These are phyloP conservation scores for Ceratocystis cubensis DNA, from an alignment of 2,329 filamentous ascomycete genomes.

Conservation along the genomic window DNA sequence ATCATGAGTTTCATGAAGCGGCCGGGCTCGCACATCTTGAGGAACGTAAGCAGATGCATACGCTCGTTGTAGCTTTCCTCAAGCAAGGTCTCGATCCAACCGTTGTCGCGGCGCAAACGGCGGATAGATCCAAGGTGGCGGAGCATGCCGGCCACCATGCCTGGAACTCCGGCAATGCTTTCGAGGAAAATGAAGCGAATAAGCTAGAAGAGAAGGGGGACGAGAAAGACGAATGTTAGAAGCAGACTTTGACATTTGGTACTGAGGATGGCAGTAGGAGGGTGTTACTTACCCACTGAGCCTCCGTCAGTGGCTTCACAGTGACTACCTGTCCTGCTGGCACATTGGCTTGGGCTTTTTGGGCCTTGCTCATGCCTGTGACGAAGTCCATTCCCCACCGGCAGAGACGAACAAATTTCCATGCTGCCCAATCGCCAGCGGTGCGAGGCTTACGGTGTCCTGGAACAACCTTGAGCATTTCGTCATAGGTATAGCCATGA, in stretches of 20 bases:
- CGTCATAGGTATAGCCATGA: conserved; percentile 60
- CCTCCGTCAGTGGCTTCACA: conserved; percentile 57
- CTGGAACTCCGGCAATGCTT: conserved; percentile 85
- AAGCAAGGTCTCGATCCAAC: conserved; percentile 87
- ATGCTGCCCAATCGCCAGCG: conserved; percentile 65
- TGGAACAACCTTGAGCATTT: conserved; percentile 62
- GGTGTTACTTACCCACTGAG: conserved; percentile 54
- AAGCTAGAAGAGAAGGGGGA: conserved; percentile 33
- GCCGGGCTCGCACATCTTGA: conserved; percentile 66
- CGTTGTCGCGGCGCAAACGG: conserved; percentile 81
- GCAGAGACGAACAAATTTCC: conserved; percentile 61
- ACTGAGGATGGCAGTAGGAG: background rate
- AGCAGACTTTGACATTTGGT: background rate
- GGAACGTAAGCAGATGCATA: conserved; percentile 85
- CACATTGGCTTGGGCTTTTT: conserved; percentile 49
- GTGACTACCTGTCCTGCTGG: conserved; percentile 44
- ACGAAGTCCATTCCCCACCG: conserved; percentile 70
- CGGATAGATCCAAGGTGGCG: conserved; percentile 75
- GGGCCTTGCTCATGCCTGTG: conserved; percentile 60
- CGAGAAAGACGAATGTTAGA: background rate
- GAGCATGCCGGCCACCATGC: conserved; percentile 94
- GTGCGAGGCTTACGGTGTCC: conserved; percentile 64
- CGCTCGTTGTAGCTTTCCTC: conserved; percentile 88
- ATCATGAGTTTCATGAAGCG: conserved; percentile 89
- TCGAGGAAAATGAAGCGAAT: conserved; percentile 87